Percentiles rank a stretch among this genome's conserved stretches.
phyloP scores from a whole-genome alignment of 495 filamentous ascomycete species.

The Hypoxylon perforatum region DNA sequence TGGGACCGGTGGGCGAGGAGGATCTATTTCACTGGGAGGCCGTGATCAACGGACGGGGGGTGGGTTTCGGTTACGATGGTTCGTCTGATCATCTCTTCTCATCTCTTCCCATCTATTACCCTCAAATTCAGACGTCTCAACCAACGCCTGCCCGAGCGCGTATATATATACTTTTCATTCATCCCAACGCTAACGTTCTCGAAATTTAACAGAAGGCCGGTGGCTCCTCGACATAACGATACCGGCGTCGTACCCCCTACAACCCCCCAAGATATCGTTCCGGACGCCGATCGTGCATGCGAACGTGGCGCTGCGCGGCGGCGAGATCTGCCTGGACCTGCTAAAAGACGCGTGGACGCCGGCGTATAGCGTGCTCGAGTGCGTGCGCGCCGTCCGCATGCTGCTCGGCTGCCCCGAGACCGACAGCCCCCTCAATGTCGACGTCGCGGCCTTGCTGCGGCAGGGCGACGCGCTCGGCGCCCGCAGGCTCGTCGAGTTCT shows the following conservation, averaged over 20 bases:
- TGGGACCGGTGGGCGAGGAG: constrained; percentile 75
- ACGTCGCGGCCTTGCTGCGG: constrained; percentile 82
- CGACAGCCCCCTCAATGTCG: constrained; percentile 89
- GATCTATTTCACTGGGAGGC: constrained; percentile 82
- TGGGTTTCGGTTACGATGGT: constrained; percentile 78
- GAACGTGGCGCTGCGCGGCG: constrained; percentile 82
- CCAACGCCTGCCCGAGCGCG: no score
- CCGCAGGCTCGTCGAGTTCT: constrained; percentile 84
- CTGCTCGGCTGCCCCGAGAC: constrained; percentile 79
- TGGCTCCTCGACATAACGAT: constrained; percentile 85
- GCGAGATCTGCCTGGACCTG: constrained; percentile 93
- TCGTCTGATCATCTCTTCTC: constrained; percentile 23
- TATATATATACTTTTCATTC: not conserved
- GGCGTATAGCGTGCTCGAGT: constrained; percentile 80
- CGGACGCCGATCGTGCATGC: constrained; percentile 85
- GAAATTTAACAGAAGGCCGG: constrained; percentile 70
- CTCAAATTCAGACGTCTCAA: no score
- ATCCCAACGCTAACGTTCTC: not conserved
- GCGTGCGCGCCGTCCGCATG: constrained; percentile 80
- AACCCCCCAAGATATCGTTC: constrained; percentile 82
- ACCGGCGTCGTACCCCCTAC: constrained; percentile 80
- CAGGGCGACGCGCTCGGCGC: constrained; percentile 80
- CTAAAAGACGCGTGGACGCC: constrained; percentile 86
- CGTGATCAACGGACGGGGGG: constrained; percentile 75
- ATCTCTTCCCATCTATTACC: constrained; percentile 5